Conservation (phyloP, 1,139 yeast genomes). For the Saccharomyces hybrid region DNA sequence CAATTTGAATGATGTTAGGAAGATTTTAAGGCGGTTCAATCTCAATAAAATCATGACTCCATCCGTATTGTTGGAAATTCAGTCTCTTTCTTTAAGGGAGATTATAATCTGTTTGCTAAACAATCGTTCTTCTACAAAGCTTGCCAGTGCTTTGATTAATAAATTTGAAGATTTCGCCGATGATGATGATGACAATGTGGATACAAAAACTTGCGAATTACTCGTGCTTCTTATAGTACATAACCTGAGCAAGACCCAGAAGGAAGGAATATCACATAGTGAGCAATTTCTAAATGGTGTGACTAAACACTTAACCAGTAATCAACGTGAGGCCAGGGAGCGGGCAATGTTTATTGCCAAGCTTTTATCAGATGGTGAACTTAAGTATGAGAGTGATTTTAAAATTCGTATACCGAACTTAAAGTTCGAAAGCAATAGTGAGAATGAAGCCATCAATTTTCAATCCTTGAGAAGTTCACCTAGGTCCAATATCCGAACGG, state of each 20-base stretch:
- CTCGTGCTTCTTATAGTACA: conserved; percentile 21
- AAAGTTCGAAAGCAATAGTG: neutral
- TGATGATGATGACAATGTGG: conserved; percentile 7
- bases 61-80: conserved; percentile 13
- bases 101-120: conserved; percentile 16
- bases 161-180: conserved; percentile 11
- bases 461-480: conserved; percentile 7
- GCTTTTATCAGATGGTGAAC: conserved; percentile 26
- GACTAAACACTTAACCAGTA: conserved; percentile 30
- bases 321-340: conserved; percentile 26
- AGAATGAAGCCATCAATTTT: conserved; percentile 20
- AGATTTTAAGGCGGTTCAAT: conserved; percentile 9
- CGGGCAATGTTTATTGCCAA: conserved; percentile 37
- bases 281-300: conserved; percentile 30
- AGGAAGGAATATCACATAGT: conserved; percentile 19
- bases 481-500: neutral
- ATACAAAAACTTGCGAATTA: conserved; percentile 17
- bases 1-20: conserved; percentile 14
- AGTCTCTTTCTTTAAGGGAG: conserved; percentile 20
- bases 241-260: conserved; percentile 11
- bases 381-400: conserved; percentile 30
- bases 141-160: conserved; percentile 8
- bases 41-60: conserved; percentile 12
- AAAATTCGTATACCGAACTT: conserved; percentile 21
- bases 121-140: conserved; percentile 14